These are phyloP conservation scores for Hura crepitans DNA, from an alignment of 441 rosid species.

Conservation along the genomic window DNA sequence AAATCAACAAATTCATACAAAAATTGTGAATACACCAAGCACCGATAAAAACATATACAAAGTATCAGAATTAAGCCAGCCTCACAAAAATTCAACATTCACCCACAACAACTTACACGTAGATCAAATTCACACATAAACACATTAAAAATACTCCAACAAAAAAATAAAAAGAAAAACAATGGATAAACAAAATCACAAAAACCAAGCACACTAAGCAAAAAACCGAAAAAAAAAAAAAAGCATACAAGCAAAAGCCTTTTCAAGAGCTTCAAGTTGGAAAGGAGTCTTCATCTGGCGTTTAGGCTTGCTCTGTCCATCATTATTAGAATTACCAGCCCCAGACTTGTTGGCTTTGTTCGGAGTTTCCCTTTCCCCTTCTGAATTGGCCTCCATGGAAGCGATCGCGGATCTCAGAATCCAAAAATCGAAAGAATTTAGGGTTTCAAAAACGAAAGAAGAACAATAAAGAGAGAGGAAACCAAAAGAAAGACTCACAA, in stretches of 20 bases:
- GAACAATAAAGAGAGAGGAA: not conserved
- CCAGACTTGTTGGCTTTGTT: constrained; percentile 13
- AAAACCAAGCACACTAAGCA: not conserved
- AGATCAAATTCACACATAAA: not conserved
- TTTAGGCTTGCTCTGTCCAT: constrained; percentile 61
- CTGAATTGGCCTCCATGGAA: constrained; percentile 57
- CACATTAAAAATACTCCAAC: not conserved
- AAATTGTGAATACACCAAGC: not conserved
- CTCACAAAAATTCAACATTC: not conserved
- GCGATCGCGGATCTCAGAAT: constrained; percentile 14
- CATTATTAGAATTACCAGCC: constrained; percentile 36
- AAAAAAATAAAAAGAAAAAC: not conserved
- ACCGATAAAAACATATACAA: not conserved
- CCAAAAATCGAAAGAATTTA: constrained; percentile 24
- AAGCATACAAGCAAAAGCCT: constrained; percentile 67
- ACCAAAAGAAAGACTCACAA: not conserved
- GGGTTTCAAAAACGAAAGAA: constrained; percentile 39
- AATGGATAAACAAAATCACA: not conserved
- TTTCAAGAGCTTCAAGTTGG: constrained; percentile 84
- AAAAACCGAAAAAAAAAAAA: not conserved
- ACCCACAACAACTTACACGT: not conserved
- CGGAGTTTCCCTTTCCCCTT: constrained; percentile 50
- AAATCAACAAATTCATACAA: constrained; percentile 20
- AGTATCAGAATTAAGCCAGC: not conserved
- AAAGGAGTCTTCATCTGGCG: constrained; percentile 98